Base-by-base conservation (phyloP, 306 rosid genomes). In the Cicer bijugum region DNA sequence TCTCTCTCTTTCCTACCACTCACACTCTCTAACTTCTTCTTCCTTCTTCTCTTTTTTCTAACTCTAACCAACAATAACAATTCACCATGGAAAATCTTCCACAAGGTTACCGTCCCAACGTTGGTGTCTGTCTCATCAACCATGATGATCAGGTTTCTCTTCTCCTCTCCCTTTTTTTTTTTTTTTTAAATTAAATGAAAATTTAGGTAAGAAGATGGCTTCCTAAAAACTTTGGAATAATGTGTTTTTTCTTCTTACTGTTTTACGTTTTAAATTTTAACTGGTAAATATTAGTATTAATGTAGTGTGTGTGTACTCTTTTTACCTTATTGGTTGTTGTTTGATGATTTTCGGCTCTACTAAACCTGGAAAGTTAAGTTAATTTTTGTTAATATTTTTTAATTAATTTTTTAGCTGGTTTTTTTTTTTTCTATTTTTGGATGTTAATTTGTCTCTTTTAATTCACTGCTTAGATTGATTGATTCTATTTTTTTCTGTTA, bases 101-200 rank as follows among this genome's bases (percentile, higher is more conserved):
- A 8, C 76, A 83, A 75, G 98, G 98, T 64, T 94, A 94, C 70
- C 98, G 97, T 70, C 98, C 98, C 51, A 94, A 94, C 96, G 95
- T 94, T 51, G 98, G 98, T 51, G 94, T 94, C 77, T 94, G 98
- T 82, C 96, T 94, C 84, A 86, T 91, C 82, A 94, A 91, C 80
- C 84, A 86, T 2, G 86, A 91, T 57, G 84, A 84, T 71, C 91
- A 86, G 96, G 98, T 93, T 78, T 10, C 47, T 78, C 15, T 42
- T 6, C 23, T 6, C 9, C 4, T 9, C 14, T 59, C 33, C 5
- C n/a, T 1, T 38, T 47, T 12, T 47, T 12, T 4, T 47, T 47
- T 50, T 14, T 6, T 5, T 23, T 23, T n/a, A n/a, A n/a, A n/a
- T n/a, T n/a, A n/a, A 14, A 50, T 6, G 8, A 50, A 14, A 14